These are phyloP conservation scores for Mucor racemosus DNA, from an alignment of 371 early-diverging fungal genomes.

Conservation along the genomic window DNA sequence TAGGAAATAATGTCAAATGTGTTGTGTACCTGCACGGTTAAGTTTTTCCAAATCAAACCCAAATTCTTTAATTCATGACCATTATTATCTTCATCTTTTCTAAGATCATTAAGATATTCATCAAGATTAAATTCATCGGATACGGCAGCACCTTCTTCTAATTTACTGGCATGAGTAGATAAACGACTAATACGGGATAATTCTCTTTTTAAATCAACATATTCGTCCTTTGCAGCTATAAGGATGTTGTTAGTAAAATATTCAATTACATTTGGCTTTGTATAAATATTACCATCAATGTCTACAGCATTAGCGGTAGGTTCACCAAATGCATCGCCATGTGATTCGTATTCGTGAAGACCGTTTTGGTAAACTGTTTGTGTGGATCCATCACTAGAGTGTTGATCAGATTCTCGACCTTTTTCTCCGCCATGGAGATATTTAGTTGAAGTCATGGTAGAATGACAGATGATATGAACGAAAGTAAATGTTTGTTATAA, in stretches of 20 bases:
- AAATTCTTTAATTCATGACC: constrained; percentile 47
- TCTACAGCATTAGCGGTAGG: constrained; percentile 25
- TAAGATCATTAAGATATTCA: constrained; percentile 36
- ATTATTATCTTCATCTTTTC: constrained; percentile 20
- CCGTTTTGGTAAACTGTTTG: constrained; percentile 21
- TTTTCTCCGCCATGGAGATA: constrained; percentile 15
- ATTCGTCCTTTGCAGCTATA: constrained; percentile 45
- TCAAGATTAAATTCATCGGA: constrained; percentile 42
- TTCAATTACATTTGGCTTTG: no score
- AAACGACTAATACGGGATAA: constrained; percentile 37
- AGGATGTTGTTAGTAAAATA: not conserved
- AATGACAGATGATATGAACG: not conserved
- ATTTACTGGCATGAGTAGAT: constrained; percentile 14
- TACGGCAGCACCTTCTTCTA: constrained; percentile 34
- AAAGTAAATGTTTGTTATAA: not conserved
- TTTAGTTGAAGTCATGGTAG: constrained; percentile 17
- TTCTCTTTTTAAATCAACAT: constrained; percentile 39
- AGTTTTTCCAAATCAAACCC: constrained; percentile 50
- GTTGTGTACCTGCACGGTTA: constrained; percentile 42
- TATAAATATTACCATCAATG: constrained; percentile 10
- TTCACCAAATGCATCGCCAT: constrained; percentile 21
- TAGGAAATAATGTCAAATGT: not conserved
- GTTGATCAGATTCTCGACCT: constrained; percentile 22
- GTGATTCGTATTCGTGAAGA: constrained; percentile 3
- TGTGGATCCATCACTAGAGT: constrained; percentile 26